phyloP scores from a whole-genome alignment of 2,329 filamentous ascomycete species.

The Diaporthe citrichinensis region DNA sequence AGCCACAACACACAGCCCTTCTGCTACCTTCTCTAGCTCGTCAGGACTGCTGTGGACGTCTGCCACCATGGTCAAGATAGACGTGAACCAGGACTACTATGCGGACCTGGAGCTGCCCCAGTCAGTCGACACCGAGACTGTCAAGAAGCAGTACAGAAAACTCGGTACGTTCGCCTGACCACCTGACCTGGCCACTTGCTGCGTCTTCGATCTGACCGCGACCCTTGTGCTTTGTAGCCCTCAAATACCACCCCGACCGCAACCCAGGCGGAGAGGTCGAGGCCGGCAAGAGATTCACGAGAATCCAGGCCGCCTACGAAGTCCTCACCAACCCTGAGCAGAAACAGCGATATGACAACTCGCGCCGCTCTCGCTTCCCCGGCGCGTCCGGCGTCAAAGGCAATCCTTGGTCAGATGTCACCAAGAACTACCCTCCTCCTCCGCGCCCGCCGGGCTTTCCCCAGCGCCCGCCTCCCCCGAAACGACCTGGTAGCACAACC shows the following conservation, averaged over 20 bases:
- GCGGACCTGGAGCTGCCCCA: slow-evolving; percentile 80
- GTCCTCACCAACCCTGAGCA: slow-evolving; percentile 69
- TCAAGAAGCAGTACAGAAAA: slow-evolving; percentile 90
- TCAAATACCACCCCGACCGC: slow-evolving; percentile 90
- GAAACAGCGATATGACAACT: slow-evolving; percentile 65
- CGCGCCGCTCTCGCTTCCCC: slow-evolving; percentile 59
- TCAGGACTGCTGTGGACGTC: slow-evolving; percentile 48
- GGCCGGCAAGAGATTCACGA: slow-evolving; percentile 85
- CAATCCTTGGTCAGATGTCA: slow-evolving; percentile 69
- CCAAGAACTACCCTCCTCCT: slow-evolving; percentile 65
- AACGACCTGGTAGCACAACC: slow-evolving; percentile 41
- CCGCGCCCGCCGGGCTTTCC: slow-evolving; percentile 52
- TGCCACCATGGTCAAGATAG: slow-evolving; percentile 76
- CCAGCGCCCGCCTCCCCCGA: slow-evolving; percentile 45
- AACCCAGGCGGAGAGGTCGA: slow-evolving; percentile 87
- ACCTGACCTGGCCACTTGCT: slow-evolving; percentile 42
- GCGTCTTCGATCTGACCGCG: slow-evolving; percentile 23
- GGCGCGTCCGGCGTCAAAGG: slow-evolving; percentile 70
- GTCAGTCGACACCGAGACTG: slow-evolving; percentile 78
- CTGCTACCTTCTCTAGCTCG: slow-evolving; percentile 12
- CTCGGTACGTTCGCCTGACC: slow-evolving; percentile 68
- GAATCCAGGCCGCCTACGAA: slow-evolving; percentile 89
- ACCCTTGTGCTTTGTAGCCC: slow-evolving; percentile 62
- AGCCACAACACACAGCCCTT: slow-evolving; percentile 19
- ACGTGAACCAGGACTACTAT: slow-evolving; percentile 84